Conservation (phyloP, 75 land plant species). For the Ceratopteris richardii region DNA sequence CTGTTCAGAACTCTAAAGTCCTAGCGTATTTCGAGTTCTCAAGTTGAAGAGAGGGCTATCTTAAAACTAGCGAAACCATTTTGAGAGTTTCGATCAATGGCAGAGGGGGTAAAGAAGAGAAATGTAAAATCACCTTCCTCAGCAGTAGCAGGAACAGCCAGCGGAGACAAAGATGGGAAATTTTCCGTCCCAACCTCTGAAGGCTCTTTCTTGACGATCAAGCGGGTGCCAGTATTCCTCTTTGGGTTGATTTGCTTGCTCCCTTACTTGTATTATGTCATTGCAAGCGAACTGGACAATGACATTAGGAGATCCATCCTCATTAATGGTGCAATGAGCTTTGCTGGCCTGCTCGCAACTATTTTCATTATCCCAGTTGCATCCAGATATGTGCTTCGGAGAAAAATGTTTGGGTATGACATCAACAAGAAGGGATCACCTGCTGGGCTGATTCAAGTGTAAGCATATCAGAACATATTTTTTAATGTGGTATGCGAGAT, state of each 20-base stretch:
- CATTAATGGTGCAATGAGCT: slow-evolving; percentile 61
- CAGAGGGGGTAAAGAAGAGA: too few relatives aligned
- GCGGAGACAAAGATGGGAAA: too few relatives aligned
- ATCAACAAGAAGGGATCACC: slow-evolving; percentile 92
- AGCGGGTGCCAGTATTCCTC: not conserved
- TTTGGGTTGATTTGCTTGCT: slow-evolving; percentile 26
- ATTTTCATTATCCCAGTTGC: slow-evolving; percentile 65
- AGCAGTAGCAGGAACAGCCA: too few relatives aligned
- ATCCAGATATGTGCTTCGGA: slow-evolving; percentile 48
- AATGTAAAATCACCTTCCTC: too few relatives aligned
- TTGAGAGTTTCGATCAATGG: too few relatives aligned
- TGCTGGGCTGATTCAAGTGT: slow-evolving; percentile 82
- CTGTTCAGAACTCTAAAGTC: too few relatives aligned
- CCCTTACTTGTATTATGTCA: slow-evolving; percentile 50
- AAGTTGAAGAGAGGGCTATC: too few relatives aligned
- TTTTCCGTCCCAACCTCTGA: not conserved
- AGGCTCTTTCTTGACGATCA: slow-evolving; percentile 6
- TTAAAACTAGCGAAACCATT: too few relatives aligned
- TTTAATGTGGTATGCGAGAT: not conserved
- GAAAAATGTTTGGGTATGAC: slow-evolving; percentile 83
- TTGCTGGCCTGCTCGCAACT: slow-evolving; percentile 54
- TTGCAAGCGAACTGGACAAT: slow-evolving; percentile 43
- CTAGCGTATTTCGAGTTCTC: too few relatives aligned
- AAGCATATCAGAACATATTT: slow-evolving; percentile 13
- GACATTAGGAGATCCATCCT: slow-evolving; percentile 54